Percentiles rank a stretch among this genome's conserved stretches.
These are phyloP conservation scores for Tylopilus felleus DNA, from an alignment of 768 basidiomycete species.

Conservation along the genomic window DNA sequence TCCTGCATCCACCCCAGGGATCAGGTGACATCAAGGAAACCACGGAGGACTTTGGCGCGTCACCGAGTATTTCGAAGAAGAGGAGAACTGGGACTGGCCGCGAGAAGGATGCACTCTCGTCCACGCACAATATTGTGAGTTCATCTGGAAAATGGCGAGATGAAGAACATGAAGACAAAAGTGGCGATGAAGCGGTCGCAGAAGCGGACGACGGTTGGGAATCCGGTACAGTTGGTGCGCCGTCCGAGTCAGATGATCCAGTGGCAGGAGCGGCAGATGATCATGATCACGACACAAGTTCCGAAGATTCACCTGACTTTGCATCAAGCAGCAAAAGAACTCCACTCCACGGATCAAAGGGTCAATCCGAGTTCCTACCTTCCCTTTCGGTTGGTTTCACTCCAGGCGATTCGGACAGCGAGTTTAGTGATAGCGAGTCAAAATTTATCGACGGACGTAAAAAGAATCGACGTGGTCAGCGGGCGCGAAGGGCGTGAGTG, in stretches of 20 bases:
- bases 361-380: constrained; percentile 73
- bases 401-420: constrained; percentile 74
- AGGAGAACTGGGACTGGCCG: neutral
- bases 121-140: neutral
- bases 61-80: constrained; percentile 10
- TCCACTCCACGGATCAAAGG: constrained; percentile 18
- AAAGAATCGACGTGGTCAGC: constrained; percentile 90
- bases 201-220: constrained; percentile 35
- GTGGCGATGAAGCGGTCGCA: constrained; percentile 2
- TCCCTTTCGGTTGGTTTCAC: constrained; percentile 84
- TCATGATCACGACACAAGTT: constrained; percentile 26
- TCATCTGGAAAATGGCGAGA: constrained; percentile 12
- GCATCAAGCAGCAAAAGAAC: constrained; percentile 17
- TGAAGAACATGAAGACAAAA: constrained; percentile 23
- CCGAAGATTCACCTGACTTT: constrained; percentile 12
- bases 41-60: constrained; percentile 14
- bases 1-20: constrained; percentile 34
- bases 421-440: constrained; percentile 65
- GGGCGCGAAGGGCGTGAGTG: constrained; percentile 91
- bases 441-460: constrained; percentile 51
- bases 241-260: constrained; percentile 27
- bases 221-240: constrained; percentile 39
- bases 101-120: neutral
- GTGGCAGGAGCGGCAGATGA: constrained; percentile 39
- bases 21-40: constrained; percentile 16